Evolutionary conservation across 495 filamentous ascomycete species (phyloP), one percentile per base, ranked within the genome.

Genomic region (Podospora anserina): DNA sequence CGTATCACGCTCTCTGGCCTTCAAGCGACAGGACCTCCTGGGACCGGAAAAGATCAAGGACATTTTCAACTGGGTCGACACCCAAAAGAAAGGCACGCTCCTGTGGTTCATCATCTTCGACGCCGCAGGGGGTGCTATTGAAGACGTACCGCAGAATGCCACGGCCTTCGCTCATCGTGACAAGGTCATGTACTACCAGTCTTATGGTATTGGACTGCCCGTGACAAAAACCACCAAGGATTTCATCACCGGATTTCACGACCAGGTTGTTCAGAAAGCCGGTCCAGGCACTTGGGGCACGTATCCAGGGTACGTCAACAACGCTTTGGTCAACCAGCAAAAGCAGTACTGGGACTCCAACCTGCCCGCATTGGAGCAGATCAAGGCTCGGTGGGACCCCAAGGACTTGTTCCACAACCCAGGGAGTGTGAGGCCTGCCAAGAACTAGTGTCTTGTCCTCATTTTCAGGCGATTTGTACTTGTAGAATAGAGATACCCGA

Each of bases 221-320:
- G 75, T 88, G 7, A 72, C 76, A 0, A 53, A 76, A 16, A 76
- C 75, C 9, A 77, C 79, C 13, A 78, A 77, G 58, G 66, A 76
- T 6, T 87, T 89, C 64, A 74, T 90, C 64, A 72, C 76, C 23
- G 80, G 80, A 0, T 73, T 90, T 23, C 83, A 88, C 64, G 67
- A 79, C 3, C 76, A 74, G 54, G 72, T 83, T 16, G 49, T 72
- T 11, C 63, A 70, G 5, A 64, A 65, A 5, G 66, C 85, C 20
- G 72, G 75, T 0, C 23, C 74, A 0, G 74, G 78, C 4, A 71
- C 75, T 0, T 81, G 84, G 63, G 79, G 77, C 2, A 88, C 86
- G 0, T 94, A 93, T 77, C 82, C 89, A 0, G 91, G 91, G 20
- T 92, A 92, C 72, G 85, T 92, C 5, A 91, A 94, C 75, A 87